Evolutionary conservation across 2,329 filamentous ascomycete genomes (phyloP).

Genomic region (Lithohypha guttulata): DNA sequence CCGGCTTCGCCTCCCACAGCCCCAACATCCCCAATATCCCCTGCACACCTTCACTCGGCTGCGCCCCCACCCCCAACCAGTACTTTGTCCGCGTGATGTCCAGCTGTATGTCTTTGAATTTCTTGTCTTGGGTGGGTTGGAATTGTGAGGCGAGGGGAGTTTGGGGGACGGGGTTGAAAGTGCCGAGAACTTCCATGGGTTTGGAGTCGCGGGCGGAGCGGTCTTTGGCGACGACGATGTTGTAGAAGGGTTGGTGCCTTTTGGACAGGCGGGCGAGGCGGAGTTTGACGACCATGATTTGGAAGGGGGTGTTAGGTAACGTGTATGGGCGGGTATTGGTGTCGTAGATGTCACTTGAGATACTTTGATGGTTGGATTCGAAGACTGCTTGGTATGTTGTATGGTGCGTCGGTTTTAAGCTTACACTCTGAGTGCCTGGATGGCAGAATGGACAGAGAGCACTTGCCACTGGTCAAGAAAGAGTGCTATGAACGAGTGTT

Average conservation of each 20-base stretch:
- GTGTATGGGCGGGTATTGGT: neutral
- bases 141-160: slow-evolving; percentile 28
- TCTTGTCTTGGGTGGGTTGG: slow-evolving; percentile 31
- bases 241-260: slow-evolving; percentile 83
- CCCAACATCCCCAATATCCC: slow-evolving; percentile 69
- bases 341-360: too few species aligned
- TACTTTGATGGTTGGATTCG: too few species aligned
- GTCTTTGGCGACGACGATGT: slow-evolving; percentile 90
- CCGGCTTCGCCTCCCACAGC: slow-evolving; percentile 8
- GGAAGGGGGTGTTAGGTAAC: neutral
- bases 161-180: slow-evolving; percentile 51
- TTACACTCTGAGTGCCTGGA: too few species aligned
- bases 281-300: slow-evolving; percentile 81
- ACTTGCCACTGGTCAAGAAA: too few species aligned
- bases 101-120: slow-evolving; percentile 85
- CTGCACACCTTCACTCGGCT: slow-evolving; percentile 86
- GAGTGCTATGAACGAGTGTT: too few species aligned
- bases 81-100: slow-evolving; percentile 75
- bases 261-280: slow-evolving; percentile 88
- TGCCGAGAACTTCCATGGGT: slow-evolving; percentile 82
- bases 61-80: slow-evolving; percentile 93
- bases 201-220: slow-evolving; percentile 82
- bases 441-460: too few species aligned
- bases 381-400: too few species aligned
- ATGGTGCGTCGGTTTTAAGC: too few species aligned